Base-by-base conservation (phyloP, 352 stramenopile genomes). In the Pythium vanterpoolii region DNA sequence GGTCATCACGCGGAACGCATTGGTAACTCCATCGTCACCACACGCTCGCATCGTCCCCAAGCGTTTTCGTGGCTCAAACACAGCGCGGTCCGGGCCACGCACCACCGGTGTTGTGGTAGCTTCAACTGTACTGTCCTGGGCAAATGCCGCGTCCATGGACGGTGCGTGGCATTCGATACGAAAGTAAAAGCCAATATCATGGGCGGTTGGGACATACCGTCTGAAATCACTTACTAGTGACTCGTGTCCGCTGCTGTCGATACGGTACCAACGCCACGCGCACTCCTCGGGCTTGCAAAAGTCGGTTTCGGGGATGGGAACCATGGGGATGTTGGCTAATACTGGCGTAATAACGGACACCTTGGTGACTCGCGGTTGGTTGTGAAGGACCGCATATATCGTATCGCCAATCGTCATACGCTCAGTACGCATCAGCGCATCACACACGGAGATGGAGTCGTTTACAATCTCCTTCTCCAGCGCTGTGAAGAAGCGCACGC, bases 1-100 rank as follows among this genome's bases (percentile, higher is more conserved):
- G 50, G 68, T 88, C 84, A 93, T 90, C 13, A 93, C 72, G 43
- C 84, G 82, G 43, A 91, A 84, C 4, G 63, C 66, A 11, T n/a
- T n/a, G n/a, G n/a, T n/a, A n/a, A n/a, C n/a, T n/a, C n/a, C n/a
- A n/a, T 40, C 8, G 45, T 60, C 42, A 61, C 44, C 0, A 44
- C 58, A 43, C 18, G 52, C 51, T 49, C 72, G 61, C 24, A 56
- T 30, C 14, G 58, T 6, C 16, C 55, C 21, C 26, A 75, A 48
- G 63, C 23, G 1, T 44, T 68, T 51, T n/a, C 83, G 66, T n/a
- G 62, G 39, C 0, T 44, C 50, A 51, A 93, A 93, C 13, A 87
- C 71, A 1, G 66, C 52, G 26, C 83, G 81, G 43, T 84, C 78
- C 5, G 83, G 80, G 23, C 77, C 76, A 18, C 33, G 14, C 4